A percentile compares a stretch with the other conserved stretches of the same genome.
phyloP scores from a whole-genome alignment of 495 filamentous ascomycete species.

The Sphaerosporella brunnea region DNA sequence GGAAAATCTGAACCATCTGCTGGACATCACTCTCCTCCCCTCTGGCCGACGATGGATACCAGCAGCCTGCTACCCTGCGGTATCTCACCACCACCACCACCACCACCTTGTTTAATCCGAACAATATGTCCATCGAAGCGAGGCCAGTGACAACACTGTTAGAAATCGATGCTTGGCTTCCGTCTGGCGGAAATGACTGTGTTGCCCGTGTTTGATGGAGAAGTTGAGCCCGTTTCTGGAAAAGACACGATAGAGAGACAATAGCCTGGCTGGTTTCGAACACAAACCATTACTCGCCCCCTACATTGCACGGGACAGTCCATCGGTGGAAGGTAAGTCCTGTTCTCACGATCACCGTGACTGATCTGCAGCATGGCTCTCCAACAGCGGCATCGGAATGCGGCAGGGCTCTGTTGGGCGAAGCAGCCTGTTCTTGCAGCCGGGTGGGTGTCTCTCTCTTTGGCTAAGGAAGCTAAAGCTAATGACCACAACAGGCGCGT shows the following conservation, averaged over 20 bases:
- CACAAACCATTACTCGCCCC: constrained; percentile 32
- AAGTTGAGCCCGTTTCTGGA: not conserved
- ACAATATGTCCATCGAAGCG: constrained; percentile 33
- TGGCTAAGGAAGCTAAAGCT: too few relatives aligned
- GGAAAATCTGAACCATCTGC: too few relatives aligned
- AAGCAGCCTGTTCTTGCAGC: constrained; percentile 7
- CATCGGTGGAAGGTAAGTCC: constrained; percentile 30
- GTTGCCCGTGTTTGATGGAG: not conserved
- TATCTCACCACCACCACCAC: constrained; percentile 35
- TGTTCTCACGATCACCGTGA: not conserved
- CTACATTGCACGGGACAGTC: constrained; percentile 24
- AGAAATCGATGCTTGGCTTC: constrained; percentile 31
- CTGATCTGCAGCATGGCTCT: constrained; percentile 3
- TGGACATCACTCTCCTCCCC: too few relatives aligned
- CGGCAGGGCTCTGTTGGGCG: constrained; percentile 4
- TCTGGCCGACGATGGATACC: constrained; percentile 25
- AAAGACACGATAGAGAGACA: constrained; percentile 17
- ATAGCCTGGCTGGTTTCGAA: constrained; percentile 25
- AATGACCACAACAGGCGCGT: too few relatives aligned
- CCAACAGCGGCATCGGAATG: constrained; percentile 10
- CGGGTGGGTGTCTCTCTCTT: not conserved
- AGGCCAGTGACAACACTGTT: constrained; percentile 30
- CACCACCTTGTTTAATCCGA: constrained; percentile 36
- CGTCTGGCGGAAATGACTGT: not conserved
- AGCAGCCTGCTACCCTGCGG: constrained; percentile 26